These are phyloP conservation scores for Carallia pectinifolia DNA, from an alignment of 345 rosid species.

Conservation along the genomic window DNA sequence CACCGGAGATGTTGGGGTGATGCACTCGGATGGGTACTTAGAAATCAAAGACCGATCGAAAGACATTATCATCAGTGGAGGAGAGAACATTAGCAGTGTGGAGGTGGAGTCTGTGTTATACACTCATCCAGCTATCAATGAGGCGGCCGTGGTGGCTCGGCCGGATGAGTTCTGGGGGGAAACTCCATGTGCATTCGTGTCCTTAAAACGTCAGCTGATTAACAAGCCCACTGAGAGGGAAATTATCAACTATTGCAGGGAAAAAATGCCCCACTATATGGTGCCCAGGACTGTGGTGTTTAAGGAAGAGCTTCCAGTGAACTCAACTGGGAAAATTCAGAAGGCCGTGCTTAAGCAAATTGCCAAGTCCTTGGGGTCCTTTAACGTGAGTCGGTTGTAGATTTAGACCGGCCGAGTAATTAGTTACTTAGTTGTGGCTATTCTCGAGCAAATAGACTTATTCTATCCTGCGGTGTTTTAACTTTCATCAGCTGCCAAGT, in stretches of 20 bases:
- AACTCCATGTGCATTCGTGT: conserved; percentile 29
- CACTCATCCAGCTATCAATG: conserved; percentile 15
- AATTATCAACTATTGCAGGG: conserved; percentile 55
- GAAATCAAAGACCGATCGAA: conserved; percentile 30
- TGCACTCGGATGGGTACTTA: conserved; percentile 26
- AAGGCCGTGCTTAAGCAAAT: conserved; percentile 61
- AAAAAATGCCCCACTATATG: conserved; percentile 69
- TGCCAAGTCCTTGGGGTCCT: conserved; percentile 28
- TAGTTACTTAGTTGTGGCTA: too few species aligned
- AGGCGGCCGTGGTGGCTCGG: conserved; percentile 31
- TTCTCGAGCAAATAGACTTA: too few species aligned
- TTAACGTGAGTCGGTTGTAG: conserved; percentile 1
- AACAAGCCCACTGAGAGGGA: conserved; percentile 28
- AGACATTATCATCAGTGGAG: conserved; percentile 30
- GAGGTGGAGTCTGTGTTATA: conserved; percentile 27
- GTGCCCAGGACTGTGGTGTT: conserved; percentile 67
- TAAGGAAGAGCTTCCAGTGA: conserved; percentile 57
- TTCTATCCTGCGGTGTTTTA: too few species aligned
- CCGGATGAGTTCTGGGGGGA: conserved; percentile 28
- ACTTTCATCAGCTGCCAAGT: too few species aligned
- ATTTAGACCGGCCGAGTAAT: too few species aligned
- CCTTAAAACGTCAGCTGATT: conserved; percentile 8
- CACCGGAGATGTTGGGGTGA: conserved; percentile 28
- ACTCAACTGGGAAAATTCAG: conserved; percentile 75
- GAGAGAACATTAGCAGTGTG: conserved; percentile 30